phyloP scores from a whole-genome alignment of 2,329 filamentous ascomycete species.

The Aspergillus hiratsukae region DNA sequence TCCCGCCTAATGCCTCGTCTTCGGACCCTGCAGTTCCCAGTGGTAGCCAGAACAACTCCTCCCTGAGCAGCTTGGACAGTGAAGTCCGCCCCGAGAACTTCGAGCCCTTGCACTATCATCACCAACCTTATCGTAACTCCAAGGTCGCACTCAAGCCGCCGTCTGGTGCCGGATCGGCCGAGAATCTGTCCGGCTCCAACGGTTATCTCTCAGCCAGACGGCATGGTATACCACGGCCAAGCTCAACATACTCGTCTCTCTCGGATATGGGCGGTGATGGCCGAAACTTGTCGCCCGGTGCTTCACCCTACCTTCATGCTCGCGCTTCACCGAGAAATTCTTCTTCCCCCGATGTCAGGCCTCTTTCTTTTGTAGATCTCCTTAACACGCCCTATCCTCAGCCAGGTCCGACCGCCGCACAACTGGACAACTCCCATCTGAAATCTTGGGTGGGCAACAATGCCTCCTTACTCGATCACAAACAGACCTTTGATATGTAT shows the following conservation, averaged over 20 bases:
- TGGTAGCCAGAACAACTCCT: slow-evolving; percentile 28
- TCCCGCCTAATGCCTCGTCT: slow-evolving; percentile 20
- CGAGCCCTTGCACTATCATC: slow-evolving; percentile 50
- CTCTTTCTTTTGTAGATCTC: slow-evolving; percentile 58
- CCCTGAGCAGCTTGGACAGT: slow-evolving; percentile 35
- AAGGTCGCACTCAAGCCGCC: slow-evolving; percentile 23
- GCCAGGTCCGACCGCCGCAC: slow-evolving; percentile 59
- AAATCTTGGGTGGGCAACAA: slow-evolving; percentile 78
- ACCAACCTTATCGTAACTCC: slow-evolving; percentile 43
- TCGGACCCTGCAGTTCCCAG: slow-evolving; percentile 21
- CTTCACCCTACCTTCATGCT: slow-evolving; percentile 45
- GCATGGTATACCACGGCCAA: slow-evolving; percentile 57
- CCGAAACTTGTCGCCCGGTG: slow-evolving; percentile 52
- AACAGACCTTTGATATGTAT: slow-evolving; percentile 97
- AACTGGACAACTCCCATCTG: slow-evolving; percentile 76
- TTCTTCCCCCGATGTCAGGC: slow-evolving; percentile 55
- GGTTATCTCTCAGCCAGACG: slow-evolving; percentile 58
- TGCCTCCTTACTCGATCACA: slow-evolving; percentile 82
- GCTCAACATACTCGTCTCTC: slow-evolving; percentile 69
- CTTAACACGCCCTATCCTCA: slow-evolving; percentile 73
- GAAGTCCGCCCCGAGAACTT: slow-evolving; percentile 32
- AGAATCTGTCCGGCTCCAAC: slow-evolving; percentile 50
- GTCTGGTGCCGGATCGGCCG: slow-evolving; percentile 35
- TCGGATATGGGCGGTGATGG: slow-evolving; percentile 65
- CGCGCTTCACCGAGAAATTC: slow-evolving; percentile 49